Evolutionary conservation across 768 basidiomycete species (phyloP).

Genomic region (Suillus plorans): DNA sequence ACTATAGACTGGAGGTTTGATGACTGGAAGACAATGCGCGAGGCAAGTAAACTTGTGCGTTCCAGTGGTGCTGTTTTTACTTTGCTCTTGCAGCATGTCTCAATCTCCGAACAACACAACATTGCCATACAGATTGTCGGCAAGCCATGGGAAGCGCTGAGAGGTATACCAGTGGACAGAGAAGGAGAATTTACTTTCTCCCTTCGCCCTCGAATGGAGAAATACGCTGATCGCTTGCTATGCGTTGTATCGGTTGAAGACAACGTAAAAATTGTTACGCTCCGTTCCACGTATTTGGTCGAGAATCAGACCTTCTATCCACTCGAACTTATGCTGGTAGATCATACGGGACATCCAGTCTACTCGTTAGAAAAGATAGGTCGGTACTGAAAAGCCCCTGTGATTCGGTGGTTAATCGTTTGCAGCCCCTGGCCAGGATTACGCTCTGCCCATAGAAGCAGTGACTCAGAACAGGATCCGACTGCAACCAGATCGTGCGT

Average conservation of each 20-base stretch:
- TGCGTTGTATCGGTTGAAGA: conserved; percentile 89
- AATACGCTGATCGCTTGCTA: conserved; percentile 75
- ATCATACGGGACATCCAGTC: conserved; percentile 78
- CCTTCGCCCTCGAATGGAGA: conserved; percentile 76
- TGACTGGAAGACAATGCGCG: conserved; percentile 91
- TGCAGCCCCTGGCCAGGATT: conserved; percentile 80
- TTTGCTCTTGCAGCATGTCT: conserved; percentile 36
- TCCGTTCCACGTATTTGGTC: conserved; percentile 89
- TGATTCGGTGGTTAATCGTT: conserved; percentile 2
- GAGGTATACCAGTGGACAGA: conserved; percentile 86
- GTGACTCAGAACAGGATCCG: conserved; percentile 80
- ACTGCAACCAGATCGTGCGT: conserved; percentile 90
- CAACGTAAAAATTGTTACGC: conserved; percentile 91
- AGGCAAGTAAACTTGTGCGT: conserved; percentile 48
- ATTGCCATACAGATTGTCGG: conserved; percentile 84
- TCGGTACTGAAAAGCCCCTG: conserved; percentile 22
- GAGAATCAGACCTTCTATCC: conserved; percentile 92
- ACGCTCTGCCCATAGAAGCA: conserved; percentile 86
- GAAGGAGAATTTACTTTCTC: conserved; percentile 91
- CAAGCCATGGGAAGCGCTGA: conserved; percentile 86
- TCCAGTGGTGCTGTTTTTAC: background rate
- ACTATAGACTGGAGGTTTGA: conserved; percentile 95
- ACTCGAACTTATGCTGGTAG: conserved; percentile 86
- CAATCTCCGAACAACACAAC: conserved; percentile 70
- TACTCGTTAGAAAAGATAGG: conserved; percentile 83